These are phyloP conservation scores for Haplographium delicatum DNA, from an alignment of 495 filamentous ascomycete genomes.

Conservation along the genomic window DNA sequence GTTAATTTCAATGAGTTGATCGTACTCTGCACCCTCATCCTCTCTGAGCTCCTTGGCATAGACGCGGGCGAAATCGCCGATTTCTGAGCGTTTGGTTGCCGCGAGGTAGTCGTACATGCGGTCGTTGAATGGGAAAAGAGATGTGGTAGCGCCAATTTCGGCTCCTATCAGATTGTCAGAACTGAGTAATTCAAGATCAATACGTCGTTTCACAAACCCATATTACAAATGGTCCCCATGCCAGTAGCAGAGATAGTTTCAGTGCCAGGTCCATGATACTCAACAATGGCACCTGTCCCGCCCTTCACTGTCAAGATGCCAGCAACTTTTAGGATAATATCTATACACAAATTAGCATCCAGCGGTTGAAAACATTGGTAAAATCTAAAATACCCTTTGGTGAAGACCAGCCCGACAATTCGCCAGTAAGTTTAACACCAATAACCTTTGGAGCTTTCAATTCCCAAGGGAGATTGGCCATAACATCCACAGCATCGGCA, in stretches of 20 bases:
- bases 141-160: conserved; percentile 95
- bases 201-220: too few species aligned
- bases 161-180: conserved; percentile 43
- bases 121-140: conserved; percentile 98
- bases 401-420: conserved; percentile 88
- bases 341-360: conserved; percentile 36
- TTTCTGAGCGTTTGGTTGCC: conserved; percentile 85
- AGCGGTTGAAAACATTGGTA: background rate
- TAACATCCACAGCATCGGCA: conserved; percentile 97
- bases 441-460: conserved; percentile 97
- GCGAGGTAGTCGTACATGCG: conserved; percentile 93
- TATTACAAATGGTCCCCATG: conserved; percentile 70
- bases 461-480: conserved; percentile 98
- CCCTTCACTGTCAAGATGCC: conserved; percentile 97
- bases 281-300: conserved; percentile 93
- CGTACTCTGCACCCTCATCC: conserved; percentile 93
- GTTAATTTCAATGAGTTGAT: conserved; percentile 94
- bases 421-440: conserved; percentile 87
- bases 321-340: conserved; percentile 97
- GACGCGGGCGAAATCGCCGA: conserved; percentile 80
- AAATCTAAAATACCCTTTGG: conserved; percentile 61
- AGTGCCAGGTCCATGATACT: conserved; percentile 85
- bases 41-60: conserved; percentile 85
- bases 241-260: conserved; percentile 58
- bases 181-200: too few species aligned